Evolutionary conservation across 2,329 filamentous ascomycete genomes (phyloP).

Genomic region (Aspergillus tamarii): DNA sequence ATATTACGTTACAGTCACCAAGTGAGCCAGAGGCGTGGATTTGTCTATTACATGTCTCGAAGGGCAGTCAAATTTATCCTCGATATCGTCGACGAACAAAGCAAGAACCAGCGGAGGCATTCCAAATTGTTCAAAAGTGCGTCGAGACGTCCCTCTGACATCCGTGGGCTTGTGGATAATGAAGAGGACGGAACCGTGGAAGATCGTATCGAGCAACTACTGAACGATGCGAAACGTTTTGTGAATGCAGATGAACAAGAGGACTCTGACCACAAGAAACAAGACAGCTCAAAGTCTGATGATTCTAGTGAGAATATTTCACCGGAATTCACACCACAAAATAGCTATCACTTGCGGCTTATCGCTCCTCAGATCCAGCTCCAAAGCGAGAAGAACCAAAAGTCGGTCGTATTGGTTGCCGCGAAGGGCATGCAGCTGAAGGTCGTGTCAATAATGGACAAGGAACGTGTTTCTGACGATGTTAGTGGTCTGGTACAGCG

Average conservation of each 20-base stretch:
- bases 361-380: slow-evolving; percentile 98
- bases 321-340: slow-evolving; percentile 85
- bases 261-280: slow-evolving; percentile 47
- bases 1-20: slow-evolving; percentile 97
- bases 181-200: slow-evolving; percentile 72
- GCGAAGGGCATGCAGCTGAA: slow-evolving; percentile 98
- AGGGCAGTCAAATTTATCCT: slow-evolving; percentile 97
- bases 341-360: slow-evolving; percentile 90
- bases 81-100: slow-evolving; percentile 94
- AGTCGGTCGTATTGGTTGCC: slow-evolving; percentile 93
- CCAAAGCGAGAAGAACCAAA: slow-evolving; percentile 96
- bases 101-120: slow-evolving; percentile 64
- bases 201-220: slow-evolving; percentile 81
- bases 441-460: slow-evolving; percentile 97
- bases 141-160: slow-evolving; percentile 27
- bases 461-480: slow-evolving; percentile 84
- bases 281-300: slow-evolving; percentile 36
- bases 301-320: slow-evolving; percentile 76
- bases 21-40: slow-evolving; percentile 91
- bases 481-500: slow-evolving; percentile 95
- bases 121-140: slow-evolving; percentile 36
- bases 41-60: slow-evolving; percentile 96
- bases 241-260: slow-evolving; percentile 70
- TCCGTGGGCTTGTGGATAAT: slow-evolving; percentile 45
- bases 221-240: slow-evolving; percentile 82